phyloP scores from a whole-genome alignment of 1,139 yeast genomes.

The Geotrichum aggregatum region DNA sequence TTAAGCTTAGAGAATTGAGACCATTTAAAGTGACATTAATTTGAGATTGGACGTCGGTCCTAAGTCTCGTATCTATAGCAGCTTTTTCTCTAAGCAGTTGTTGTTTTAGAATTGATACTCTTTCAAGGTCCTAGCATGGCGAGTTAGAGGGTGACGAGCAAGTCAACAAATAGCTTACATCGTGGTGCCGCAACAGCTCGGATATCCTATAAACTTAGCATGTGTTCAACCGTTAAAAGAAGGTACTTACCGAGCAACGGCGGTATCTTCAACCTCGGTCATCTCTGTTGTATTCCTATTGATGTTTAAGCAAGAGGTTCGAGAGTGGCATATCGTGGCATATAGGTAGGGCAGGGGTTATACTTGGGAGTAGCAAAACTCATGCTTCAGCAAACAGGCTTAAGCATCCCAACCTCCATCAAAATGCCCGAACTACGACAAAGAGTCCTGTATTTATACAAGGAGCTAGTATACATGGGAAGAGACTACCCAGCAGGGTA shows the following conservation, averaged over 20 bases:
- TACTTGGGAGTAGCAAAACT: background rate
- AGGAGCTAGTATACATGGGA: conserved; percentile 40
- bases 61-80: conserved; percentile 65
- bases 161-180: conserved; percentile 23
- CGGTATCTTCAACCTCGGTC: conserved; percentile 12
- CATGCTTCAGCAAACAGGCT: no score
- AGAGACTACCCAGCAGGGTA: conserved; percentile 40
- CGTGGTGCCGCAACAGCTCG: conserved; percentile 32
- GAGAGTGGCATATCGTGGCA: conserved; percentile 3
- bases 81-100: conserved; percentile 67
- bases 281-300: background rate
- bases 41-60: conserved; percentile 59
- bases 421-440: conserved; percentile 23
- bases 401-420: background rate
- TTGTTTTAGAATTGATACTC: conserved; percentile 51
- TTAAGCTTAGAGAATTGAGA: conserved; percentile 32
- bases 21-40: conserved; percentile 49
- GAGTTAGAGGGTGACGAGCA: background rate
- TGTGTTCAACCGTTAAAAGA: background rate
- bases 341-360: conserved; percentile 1
- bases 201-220: conserved; percentile 24
- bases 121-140: conserved; percentile 49
- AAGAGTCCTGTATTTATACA: conserved; percentile 36
- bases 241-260: conserved; percentile 15
- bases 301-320: background rate